Conservation (phyloP, 768 basidiomycete genomes). For the Clavaria fumosa region DNA sequence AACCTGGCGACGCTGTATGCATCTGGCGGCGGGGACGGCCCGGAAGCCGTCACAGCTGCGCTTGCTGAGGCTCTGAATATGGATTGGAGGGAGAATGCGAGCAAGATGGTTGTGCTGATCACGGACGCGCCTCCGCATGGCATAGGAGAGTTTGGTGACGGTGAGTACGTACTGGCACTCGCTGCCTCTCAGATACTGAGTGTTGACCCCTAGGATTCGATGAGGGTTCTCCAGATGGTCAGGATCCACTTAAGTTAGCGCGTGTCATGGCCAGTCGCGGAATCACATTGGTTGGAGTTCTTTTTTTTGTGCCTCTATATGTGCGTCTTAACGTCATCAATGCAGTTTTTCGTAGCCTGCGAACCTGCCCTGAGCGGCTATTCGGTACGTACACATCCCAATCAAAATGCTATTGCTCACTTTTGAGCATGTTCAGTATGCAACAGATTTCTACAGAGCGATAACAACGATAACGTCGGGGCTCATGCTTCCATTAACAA, state of each 20-base stretch:
- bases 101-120: slow-evolving; percentile 93
- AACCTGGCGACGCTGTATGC: slow-evolving; percentile 77
- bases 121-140: slow-evolving; percentile 98
- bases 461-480: slow-evolving; percentile 88
- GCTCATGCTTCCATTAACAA: slow-evolving; percentile 90
- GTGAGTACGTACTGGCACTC: slow-evolving; percentile 26
- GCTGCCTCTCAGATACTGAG: slow-evolving; percentile 9
- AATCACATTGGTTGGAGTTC: slow-evolving; percentile 63
- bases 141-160: slow-evolving; percentile 93
- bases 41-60: slow-evolving; percentile 92
- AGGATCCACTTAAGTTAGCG: slow-evolving; percentile 78
- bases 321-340: slow-evolving; percentile 6
- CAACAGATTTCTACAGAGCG: slow-evolving; percentile 90
- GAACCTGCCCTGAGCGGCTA: slow-evolving; percentile 92
- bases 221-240: slow-evolving; percentile 85
- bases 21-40: slow-evolving; percentile 86
- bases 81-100: slow-evolving; percentile 80
- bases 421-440: slow-evolving; percentile 35
- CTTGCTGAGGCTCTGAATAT: slow-evolving; percentile 75
- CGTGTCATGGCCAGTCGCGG: slow-evolving; percentile 83
- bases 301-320: slow-evolving; percentile 5
- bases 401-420: background rate
- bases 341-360: slow-evolving; percentile 96
- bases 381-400: slow-evolving; percentile 36
- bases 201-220: slow-evolving; percentile 52